Conservation (phyloP, 306 rosid genomes). For the Vicia villosa region DNA sequence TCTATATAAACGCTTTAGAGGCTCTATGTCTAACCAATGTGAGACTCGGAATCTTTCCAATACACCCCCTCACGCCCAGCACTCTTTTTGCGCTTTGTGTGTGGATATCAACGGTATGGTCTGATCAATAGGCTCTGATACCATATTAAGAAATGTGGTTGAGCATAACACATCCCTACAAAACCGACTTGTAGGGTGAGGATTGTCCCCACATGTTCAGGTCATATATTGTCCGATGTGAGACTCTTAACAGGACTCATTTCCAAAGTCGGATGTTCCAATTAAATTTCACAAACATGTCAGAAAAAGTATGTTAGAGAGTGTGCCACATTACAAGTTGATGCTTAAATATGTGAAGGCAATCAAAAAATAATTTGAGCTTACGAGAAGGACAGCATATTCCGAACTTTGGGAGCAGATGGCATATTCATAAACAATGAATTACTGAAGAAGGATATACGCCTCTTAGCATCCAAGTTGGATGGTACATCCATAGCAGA, state of each 20-base stretch:
- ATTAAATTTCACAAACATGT: not conserved
- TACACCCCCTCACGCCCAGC: too few relatives aligned
- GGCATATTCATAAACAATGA: slow-evolving; percentile 99
- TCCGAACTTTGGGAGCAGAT: slow-evolving; percentile 85
- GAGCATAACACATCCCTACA: too few relatives aligned
- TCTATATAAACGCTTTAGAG: too few relatives aligned
- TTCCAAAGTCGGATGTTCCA: not conserved
- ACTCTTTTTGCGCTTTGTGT: too few relatives aligned
- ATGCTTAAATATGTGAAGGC: slow-evolving; percentile 22
- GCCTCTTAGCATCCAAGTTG: slow-evolving; percentile 93
- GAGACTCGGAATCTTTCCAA: too few relatives aligned
- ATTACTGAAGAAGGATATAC: slow-evolving; percentile 92
- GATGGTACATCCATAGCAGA: slow-evolving; percentile 99
- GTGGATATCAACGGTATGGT: too few relatives aligned
- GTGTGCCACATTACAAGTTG: slow-evolving; percentile 10
- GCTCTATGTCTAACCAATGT: too few relatives aligned
- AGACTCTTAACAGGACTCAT: not conserved
- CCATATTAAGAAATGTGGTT: too few relatives aligned
- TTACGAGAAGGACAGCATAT: slow-evolving; percentile 98
- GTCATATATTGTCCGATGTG: too few relatives aligned
- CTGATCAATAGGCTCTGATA: too few relatives aligned
- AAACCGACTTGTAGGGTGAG: too few relatives aligned
- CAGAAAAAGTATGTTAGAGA: not conserved
- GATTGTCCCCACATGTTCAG: too few relatives aligned
- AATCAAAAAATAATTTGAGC: slow-evolving; percentile 29